Conservation (phyloP, 805 yeast species). For the Ascoidea asiatica region DNA sequence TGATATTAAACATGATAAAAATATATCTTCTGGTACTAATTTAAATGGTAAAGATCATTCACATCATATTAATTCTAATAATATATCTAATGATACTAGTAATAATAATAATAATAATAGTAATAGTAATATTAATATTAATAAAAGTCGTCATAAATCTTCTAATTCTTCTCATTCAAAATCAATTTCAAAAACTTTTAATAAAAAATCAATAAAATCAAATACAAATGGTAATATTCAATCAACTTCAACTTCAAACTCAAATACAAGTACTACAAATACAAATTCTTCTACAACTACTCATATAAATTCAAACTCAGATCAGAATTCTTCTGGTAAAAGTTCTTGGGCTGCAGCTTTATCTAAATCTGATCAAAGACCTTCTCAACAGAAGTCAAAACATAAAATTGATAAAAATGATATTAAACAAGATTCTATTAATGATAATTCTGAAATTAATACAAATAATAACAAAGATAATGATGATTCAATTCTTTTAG, state of each 20-base stretch:
- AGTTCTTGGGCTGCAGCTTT: slow-evolving; percentile 26
- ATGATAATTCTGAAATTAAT: slow-evolving; percentile 3
- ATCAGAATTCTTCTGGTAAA: slow-evolving; percentile 9
- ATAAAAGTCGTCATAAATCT: neutral
- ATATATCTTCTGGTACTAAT: neutral
- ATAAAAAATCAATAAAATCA: slow-evolving; percentile 2
- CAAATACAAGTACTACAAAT: slow-evolving; percentile 15
- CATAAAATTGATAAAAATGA: slow-evolving; percentile 2
- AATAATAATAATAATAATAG: no score
- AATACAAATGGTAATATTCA: no score
- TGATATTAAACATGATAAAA: neutral
- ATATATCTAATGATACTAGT: neutral
- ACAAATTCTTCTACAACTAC: slow-evolving; percentile 16
- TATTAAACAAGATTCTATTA: no score
- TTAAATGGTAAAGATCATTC: neutral
- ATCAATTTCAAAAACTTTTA: slow-evolving; percentile 8
- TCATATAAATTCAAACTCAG: slow-evolving; percentile 11
- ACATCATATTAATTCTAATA: neutral
- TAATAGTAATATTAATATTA: no score
- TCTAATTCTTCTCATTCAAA: slow-evolving; percentile 1
- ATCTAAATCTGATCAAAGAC: slow-evolving; percentile 13
- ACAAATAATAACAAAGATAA: slow-evolving; percentile 5
- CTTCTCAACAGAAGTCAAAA: neutral
- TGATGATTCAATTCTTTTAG: no score
- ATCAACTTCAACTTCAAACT: slow-evolving; percentile 14